Evolutionary conservation across 2,329 filamentous ascomycete species (phyloP).

Genomic region (Aureobasidium pullulans): DNA sequence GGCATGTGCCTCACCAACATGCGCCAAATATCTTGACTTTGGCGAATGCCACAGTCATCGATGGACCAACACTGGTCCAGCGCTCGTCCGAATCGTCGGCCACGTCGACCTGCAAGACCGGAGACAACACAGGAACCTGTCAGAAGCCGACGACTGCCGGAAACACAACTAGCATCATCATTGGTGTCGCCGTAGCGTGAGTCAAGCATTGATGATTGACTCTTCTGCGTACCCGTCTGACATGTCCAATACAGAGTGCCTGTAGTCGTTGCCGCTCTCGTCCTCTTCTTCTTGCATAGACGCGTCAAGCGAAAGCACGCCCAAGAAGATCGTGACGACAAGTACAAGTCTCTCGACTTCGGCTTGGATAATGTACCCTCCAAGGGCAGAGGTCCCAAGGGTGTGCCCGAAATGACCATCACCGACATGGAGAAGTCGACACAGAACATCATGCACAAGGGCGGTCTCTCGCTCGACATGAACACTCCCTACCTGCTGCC

Average conservation of each 20-base stretch:
- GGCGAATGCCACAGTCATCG: not conserved
- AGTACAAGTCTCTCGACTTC: constrained; percentile 88
- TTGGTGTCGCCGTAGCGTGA: constrained; percentile 29
- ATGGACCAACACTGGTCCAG: constrained; percentile 1
- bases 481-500: constrained; percentile 91
- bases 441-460: constrained; percentile 24
- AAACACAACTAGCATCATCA: constrained; percentile 25
- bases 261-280: constrained; percentile 55
- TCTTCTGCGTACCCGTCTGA: not conserved
- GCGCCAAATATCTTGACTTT: not conserved
- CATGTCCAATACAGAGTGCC: constrained; percentile 58
- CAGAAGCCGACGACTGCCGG: constrained; percentile 22
- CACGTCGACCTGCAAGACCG: constrained; percentile 21
- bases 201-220: constrained; percentile 14
- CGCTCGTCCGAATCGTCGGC: constrained; percentile 12
- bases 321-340: constrained; percentile 75
- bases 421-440: constrained; percentile 42
- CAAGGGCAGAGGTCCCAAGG: constrained; percentile 34
- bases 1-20: constrained; percentile 8
- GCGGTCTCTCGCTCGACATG: constrained; percentile 56
- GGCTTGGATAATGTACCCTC: constrained; percentile 54
- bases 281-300: constrained; percentile 71
- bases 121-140: constrained; percentile 21
- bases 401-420: constrained; percentile 50
- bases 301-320: constrained; percentile 64